Conservation (phyloP, 345 rosid genomes). For the Mercurialis annua region DNA sequence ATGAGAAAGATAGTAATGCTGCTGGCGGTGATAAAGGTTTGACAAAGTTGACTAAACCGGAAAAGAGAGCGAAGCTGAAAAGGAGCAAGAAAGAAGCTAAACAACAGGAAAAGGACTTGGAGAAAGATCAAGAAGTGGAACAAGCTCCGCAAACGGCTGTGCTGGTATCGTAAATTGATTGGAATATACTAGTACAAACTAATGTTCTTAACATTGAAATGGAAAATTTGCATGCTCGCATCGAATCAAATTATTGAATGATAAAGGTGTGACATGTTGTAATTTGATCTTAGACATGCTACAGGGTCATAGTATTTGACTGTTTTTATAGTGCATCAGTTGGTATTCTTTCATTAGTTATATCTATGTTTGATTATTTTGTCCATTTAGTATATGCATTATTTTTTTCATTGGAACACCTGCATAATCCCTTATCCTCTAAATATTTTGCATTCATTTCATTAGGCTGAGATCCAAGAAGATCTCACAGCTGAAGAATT, state of each 20-base stretch:
- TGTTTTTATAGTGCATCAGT: background rate
- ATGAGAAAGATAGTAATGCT: constrained; percentile 28
- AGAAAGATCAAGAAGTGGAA: constrained; percentile 35
- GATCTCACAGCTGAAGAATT: constrained; percentile 78
- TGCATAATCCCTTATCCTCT: background rate
- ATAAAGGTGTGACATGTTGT: too few relatives aligned
- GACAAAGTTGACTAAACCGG: constrained; percentile 58
- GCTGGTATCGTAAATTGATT: constrained; percentile 45
- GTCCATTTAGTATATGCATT: background rate
- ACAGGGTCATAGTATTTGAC: too few relatives aligned
- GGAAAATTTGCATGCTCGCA: background rate
- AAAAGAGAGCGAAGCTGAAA: constrained; percentile 77
- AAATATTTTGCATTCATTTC: background rate
- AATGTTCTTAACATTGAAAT: background rate
- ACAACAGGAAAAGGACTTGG: constrained; percentile 51
- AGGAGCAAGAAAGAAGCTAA: constrained; percentile 73
- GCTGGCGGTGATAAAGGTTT: constrained; percentile 32
- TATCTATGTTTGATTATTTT: background rate
- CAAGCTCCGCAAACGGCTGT: constrained; percentile 67
- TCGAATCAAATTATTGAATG: too few relatives aligned
- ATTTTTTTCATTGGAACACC: background rate
- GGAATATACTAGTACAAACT: too few relatives aligned
- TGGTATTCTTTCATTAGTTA: background rate
- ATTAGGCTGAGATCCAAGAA: constrained; percentile 88
- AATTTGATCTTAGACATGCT: too few relatives aligned